Percentiles rank a stretch among this genome's conserved stretches.
Evolutionary conservation across 768 basidiomycete genomes (phyloP).

Genomic region (Kwoniella bestiolae): DNA sequence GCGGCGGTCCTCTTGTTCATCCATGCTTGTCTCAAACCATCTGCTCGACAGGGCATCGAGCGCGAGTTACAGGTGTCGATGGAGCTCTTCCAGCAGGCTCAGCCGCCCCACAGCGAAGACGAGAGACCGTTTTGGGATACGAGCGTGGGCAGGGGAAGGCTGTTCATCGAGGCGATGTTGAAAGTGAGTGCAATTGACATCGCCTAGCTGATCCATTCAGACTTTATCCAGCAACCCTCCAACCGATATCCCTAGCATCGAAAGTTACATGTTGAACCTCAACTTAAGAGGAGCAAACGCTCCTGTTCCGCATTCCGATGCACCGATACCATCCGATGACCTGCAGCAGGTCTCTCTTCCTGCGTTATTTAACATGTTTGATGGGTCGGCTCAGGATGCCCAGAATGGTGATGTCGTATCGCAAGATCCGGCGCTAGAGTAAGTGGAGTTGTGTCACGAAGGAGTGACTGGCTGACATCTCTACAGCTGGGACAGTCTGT

Average conservation of each 20-base stretch:
- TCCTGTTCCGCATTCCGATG: not conserved
- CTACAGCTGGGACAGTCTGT: slow-evolving; percentile 14
- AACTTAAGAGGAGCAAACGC: not conserved
- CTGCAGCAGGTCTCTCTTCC: not conserved
- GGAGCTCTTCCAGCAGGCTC: not conserved
- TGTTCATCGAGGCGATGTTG: slow-evolving; percentile 12
- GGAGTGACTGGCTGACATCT: not conserved
- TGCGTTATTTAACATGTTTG: not conserved
- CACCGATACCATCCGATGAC: not conserved
- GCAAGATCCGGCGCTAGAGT: slow-evolving; percentile 7
- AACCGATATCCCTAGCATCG: slow-evolving; percentile 1
- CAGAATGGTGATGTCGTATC: not conserved
- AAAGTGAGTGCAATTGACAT: not conserved
- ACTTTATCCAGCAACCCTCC: slow-evolving; percentile 4
- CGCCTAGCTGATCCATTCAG: not conserved
- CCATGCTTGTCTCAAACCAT: slow-evolving; percentile 6
- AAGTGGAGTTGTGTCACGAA: not conserved
- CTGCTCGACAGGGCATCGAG: not conserved
- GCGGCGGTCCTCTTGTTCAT: slow-evolving; percentile 10
- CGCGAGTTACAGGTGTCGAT: not conserved
- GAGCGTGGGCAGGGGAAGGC: slow-evolving; percentile 5
- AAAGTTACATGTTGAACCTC: slow-evolving; percentile 8
- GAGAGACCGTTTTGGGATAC: not conserved
- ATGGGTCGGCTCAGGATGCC: not conserved
- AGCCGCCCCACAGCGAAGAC: not conserved